Percentiles rank a stretch among this genome's conserved stretches.
Evolutionary conservation across 768 basidiomycete species (phyloP).

Genomic region (Mycena latifolia): DNA sequence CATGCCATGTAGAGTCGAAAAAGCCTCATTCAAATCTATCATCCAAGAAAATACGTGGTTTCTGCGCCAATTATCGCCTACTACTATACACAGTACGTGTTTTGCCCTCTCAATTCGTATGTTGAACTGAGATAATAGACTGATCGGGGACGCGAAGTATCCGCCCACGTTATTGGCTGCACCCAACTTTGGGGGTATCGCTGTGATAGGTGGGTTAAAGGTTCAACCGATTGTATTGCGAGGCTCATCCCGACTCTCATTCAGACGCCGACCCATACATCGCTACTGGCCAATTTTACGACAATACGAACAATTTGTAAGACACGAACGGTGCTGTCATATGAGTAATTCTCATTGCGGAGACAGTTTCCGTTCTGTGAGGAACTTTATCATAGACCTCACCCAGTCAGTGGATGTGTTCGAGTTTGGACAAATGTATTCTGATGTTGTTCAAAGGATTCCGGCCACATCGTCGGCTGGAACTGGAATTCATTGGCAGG

Average conservation of each 20-base stretch:
- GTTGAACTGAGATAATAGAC: constrained; percentile 28
- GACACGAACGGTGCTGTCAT: constrained; percentile 57
- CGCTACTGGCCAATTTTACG: constrained; percentile 71
- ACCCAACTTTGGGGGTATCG: constrained; percentile 72
- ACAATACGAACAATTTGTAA: constrained; percentile 78
- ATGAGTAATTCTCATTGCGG: neutral
- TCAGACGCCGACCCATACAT: constrained; percentile 85
- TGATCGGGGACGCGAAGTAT: constrained; percentile 79
- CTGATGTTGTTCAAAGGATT: constrained; percentile 45
- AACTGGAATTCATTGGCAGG: constrained; percentile 88
- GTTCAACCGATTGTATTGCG: constrained; percentile 55
- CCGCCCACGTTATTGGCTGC: constrained; percentile 78
- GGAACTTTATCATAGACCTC: constrained; percentile 82
- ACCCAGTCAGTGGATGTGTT: constrained; percentile 51
- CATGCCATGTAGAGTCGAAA: constrained; percentile 4
- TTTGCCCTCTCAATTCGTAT: neutral
- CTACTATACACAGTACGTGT: neutral
- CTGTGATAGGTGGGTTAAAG: constrained; percentile 72
- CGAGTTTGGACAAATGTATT: neutral
- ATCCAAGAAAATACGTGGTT: constrained; percentile 71
- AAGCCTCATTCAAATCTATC: constrained; percentile 16
- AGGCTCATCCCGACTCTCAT: neutral
- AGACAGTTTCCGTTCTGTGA: constrained; percentile 72
- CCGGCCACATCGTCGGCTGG: constrained; percentile 59
- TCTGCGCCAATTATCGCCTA: constrained; percentile 48